Percentiles rank a stretch among this genome's conserved stretches.
These are phyloP conservation scores for Spongispora temasekensis DNA, from an alignment of 1,284 basidiomycete genomes.

Conservation along the genomic window DNA sequence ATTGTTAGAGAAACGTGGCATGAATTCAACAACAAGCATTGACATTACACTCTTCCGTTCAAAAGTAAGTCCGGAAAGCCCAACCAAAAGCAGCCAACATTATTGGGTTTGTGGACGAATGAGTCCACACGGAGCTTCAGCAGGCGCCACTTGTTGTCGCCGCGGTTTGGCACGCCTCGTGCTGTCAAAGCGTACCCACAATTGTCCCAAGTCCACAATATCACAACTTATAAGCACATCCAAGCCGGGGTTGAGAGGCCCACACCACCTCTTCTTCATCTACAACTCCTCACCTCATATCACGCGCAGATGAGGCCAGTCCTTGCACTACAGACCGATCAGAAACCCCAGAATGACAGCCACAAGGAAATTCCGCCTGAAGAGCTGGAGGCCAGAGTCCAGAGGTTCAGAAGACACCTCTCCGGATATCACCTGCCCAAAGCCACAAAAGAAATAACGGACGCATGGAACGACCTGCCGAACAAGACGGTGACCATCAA, in stretches of 20 bases:
- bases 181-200: constrained; percentile 25
- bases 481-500: constrained; percentile 18
- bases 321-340: constrained; percentile 2
- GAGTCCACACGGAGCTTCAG: constrained; percentile 1
- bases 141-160: constrained; percentile 17
- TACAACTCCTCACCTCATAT: not conserved
- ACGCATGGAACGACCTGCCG: constrained; percentile 25
- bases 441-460: constrained; percentile 14
- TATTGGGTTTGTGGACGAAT: not conserved
- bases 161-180: constrained; percentile 28
- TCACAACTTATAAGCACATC: constrained; percentile 21
- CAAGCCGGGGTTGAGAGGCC: not conserved
- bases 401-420: constrained; percentile 20
- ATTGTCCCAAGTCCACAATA: constrained; percentile 20
- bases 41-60: not conserved
- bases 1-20: not conserved
- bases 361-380: constrained; percentile 13
- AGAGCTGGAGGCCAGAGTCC: constrained; percentile 19
- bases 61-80: not conserved
- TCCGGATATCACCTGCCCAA: constrained; percentile 12
- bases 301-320: constrained; percentile 12
- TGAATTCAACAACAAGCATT: not conserved
- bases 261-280: not conserved
- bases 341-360: too few relatives aligned
- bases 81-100: not conserved